A percentile compares a stretch with the other conserved stretches of the same genome.
Evolutionary conservation across 345 rosid genomes (phyloP).

Genomic region (Aethionema arabicum): DNA sequence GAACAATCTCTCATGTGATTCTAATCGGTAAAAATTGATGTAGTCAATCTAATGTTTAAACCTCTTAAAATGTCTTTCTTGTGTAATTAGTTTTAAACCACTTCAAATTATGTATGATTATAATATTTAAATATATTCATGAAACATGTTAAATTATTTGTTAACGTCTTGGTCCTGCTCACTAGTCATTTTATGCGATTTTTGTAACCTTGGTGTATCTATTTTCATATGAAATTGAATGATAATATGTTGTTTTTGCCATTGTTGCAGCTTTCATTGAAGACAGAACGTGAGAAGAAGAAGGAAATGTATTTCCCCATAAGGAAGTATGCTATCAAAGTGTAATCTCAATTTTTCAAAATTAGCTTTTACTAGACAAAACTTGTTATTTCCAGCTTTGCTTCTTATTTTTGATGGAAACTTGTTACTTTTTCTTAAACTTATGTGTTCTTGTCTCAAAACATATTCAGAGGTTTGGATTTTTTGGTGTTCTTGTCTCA

Average conservation of each 20-base stretch:
- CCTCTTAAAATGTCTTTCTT: too few species aligned
- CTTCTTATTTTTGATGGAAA: constrained; percentile 14
- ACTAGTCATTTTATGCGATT: too few species aligned
- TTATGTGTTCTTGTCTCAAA: constrained; percentile 10
- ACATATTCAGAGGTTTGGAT: constrained; percentile 12
- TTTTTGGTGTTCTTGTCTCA: not conserved
- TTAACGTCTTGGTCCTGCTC: too few species aligned
- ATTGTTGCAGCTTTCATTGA: constrained; percentile 50
- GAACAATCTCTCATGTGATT: too few species aligned
- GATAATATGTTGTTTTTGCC: not conserved
- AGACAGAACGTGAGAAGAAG: constrained; percentile 67
- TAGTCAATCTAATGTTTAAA: too few species aligned
- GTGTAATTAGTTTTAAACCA: too few species aligned
- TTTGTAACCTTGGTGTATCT: too few species aligned
- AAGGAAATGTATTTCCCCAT: constrained; percentile 64
- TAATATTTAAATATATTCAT: too few species aligned
- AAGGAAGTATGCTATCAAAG: constrained; percentile 70
- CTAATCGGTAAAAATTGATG: too few species aligned
- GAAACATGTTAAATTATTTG: too few species aligned
- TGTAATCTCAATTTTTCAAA: constrained; percentile 22
- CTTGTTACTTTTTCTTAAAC: constrained; percentile 30
- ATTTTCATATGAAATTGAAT: not conserved
- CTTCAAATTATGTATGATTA: too few species aligned
- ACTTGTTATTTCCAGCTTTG: constrained; percentile 18
- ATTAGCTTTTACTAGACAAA: constrained; percentile 22